phyloP scores from a whole-genome alignment of 345 rosid genomes.

The Arabidopsis suecica region DNA sequence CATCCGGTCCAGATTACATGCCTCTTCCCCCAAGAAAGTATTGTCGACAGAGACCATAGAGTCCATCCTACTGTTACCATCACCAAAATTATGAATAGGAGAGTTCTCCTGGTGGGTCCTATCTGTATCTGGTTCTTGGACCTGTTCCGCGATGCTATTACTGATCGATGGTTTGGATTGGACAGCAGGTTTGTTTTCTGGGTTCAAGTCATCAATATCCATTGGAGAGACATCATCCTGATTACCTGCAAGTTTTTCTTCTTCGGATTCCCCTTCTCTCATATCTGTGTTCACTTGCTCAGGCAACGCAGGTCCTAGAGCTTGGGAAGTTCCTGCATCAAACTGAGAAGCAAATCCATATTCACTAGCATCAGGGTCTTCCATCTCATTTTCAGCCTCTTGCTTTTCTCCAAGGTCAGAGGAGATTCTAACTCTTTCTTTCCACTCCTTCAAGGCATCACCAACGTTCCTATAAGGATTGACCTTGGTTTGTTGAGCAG shows the following conservation, averaged over 20 bases:
- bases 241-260: slow-evolving; percentile 50
- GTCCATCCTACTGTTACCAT: slow-evolving; percentile 49
- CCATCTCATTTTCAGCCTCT: slow-evolving; percentile 61
- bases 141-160: slow-evolving; percentile 53
- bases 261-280: slow-evolving; percentile 53
- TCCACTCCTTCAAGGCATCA: slow-evolving; percentile 93
- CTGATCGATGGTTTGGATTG: slow-evolving; percentile 44
- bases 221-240: slow-evolving; percentile 58
- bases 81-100: slow-evolving; percentile 39
- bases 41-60: slow-evolving; percentile 63
- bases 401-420: slow-evolving; percentile 62
- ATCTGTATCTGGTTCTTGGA: slow-evolving; percentile 50
- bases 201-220: slow-evolving; percentile 64
- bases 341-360: slow-evolving; percentile 74
- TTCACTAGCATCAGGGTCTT: slow-evolving; percentile 76
- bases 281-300: slow-evolving; percentile 73
- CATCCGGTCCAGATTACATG: slow-evolving; percentile 51
- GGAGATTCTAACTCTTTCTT: slow-evolving; percentile 79
- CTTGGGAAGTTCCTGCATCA: slow-evolving; percentile 83
- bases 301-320: slow-evolving; percentile 84
- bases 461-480: slow-evolving; percentile 87
- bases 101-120: slow-evolving; percentile 46
- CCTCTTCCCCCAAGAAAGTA: slow-evolving; percentile 52
- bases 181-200: slow-evolving; percentile 50
- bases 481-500: slow-evolving; percentile 56